These are phyloP conservation scores for Trichomonascaceae sp. DNA, from an alignment of 1,139 yeast species.

Conservation along the genomic window DNA sequence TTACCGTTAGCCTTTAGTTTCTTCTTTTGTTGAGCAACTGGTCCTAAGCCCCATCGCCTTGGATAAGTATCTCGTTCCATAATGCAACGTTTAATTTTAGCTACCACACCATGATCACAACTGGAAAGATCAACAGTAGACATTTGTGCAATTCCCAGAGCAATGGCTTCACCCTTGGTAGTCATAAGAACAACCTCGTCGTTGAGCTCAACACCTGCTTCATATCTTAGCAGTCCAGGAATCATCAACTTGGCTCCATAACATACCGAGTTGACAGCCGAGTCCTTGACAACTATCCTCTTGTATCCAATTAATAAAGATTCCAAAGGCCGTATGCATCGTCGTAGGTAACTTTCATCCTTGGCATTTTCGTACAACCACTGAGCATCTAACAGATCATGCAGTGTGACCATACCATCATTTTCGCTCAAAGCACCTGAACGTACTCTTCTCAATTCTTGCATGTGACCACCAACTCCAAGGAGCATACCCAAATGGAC, in stretches of 20 bases:
- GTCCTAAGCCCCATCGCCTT: constrained; percentile 99
- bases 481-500: constrained; percentile 97
- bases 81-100: constrained; percentile 97
- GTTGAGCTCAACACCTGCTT: constrained; percentile 93
- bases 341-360: constrained; percentile 92
- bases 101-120: constrained; percentile 98
- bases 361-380: constrained; percentile 96
- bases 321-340: constrained; percentile 92
- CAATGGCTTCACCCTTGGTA: constrained; percentile 99
- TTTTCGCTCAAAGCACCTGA: constrained; percentile 91
- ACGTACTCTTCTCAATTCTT: constrained; percentile 98
- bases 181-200: constrained; percentile 98
- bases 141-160: constrained; percentile 98
- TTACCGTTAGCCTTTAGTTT: constrained; percentile 97
- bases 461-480: constrained; percentile 99
- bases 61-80: constrained; percentile 99
- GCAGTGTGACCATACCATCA: constrained; percentile 90
- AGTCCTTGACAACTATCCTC: constrained; percentile 95
- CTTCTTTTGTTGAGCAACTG: constrained; percentile 97
- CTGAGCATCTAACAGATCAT: constrained; percentile 96
- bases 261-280: constrained; percentile 97
- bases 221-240: constrained; percentile 96
- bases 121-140: constrained; percentile 93
- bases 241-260: constrained; percentile 99
- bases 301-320: constrained; percentile 89